Base-by-base conservation (phyloP, 2,329 filamentous ascomycete genomes). In the Trichoderma polysporum region DNA sequence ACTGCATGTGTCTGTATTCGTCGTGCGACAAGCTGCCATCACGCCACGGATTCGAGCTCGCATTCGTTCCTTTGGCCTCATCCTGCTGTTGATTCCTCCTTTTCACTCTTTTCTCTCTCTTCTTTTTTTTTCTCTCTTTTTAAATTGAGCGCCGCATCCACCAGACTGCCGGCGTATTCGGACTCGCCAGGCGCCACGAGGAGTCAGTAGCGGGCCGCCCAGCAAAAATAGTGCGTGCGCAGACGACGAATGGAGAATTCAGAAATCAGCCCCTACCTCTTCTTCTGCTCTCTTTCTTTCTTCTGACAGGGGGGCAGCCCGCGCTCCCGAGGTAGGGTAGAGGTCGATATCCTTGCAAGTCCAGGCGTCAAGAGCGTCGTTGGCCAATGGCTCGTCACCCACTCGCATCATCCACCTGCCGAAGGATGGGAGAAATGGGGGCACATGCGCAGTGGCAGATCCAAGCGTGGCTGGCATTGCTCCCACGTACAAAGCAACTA, bases 391-490 rank as follows among this genome's bases (percentile, higher is more conserved):
- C 56, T 29, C 17, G 39, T 15, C 64, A 66, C 47, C 56, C 65
- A 61, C 54, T 31, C n/a, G 13, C 3, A 12, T 7, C 4, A 35
- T 56, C 65, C 29, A 49, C 49, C 61, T 61, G 65, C 66, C 66
- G 53, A 58, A 60, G 60, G 66, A 54, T 66, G 29, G 54, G 52
- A 63, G 59, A 54, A 37, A 25, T 52, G 31, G 54, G 19, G 45
- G 52, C 62, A 66, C 53, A 58, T 50, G 52, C 62, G 45, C 62
- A 66, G 29, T 35, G 66, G 61, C 66, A 68, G 56, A 66, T 68
- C 62, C 62, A 66, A 53, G 50, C 66, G 45, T 59, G 66, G 15
- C 47, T n/a, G 25, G 15, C 47, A 10, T 17, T 47, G 27, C 22
- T 27, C 29, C 9, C 15, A 39, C 8, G 10, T 31, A 33, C 9